Evolutionary conservation across 2,329 filamentous ascomycete genomes (phyloP), one percentile per base, ranked within the genome.

Genomic region (Talaromyces marneffei): DNA sequence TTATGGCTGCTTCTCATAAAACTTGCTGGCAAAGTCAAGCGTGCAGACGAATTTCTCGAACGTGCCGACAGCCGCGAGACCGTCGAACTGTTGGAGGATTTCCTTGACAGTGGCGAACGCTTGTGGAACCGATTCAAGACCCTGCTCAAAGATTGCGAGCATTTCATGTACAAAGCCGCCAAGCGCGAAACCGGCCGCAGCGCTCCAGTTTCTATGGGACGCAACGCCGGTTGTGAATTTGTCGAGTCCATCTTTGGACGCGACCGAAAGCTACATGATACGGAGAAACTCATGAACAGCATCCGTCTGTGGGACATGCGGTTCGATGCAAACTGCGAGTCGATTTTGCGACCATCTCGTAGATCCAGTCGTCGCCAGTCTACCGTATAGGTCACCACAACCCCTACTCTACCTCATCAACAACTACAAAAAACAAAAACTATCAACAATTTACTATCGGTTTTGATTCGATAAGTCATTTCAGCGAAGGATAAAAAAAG

Each of bases 1-100:
- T 83, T 99, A 59, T 99, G 94, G 94, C 84, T 97, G 25, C 83
- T 97, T 54, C 84, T 97, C 62, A 97, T 97, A 75, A 90, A 97
- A 77, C 83, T 97, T 50, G 89, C 92, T 14, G 92, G 91, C 73
- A 97, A 97, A 80, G 85, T 97, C 75, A 96, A 96, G 83, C 86
- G 91, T 62, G 89, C 91, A 50, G 90, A 96, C 68, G 90, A 94
- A 75, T 86, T 82, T 65, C 83, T 91, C 65, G 81, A 84, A 55
- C 85, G 85, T 62, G 89, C 97, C 68, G 86, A 90, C 67, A 83
- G 82, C 69, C 76, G 80, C 63, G 90, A 94, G 64, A 90, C 88
- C 72, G 83, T 83, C 66, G 90, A 96, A 69, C 85, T 92, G 71
- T 84, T 97, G 46, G 87, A 93, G 66, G 93, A 96, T 68, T 97